phyloP scores from a whole-genome alignment of 2,329 filamentous ascomycete genomes.

The Boeremia exigua region DNA sequence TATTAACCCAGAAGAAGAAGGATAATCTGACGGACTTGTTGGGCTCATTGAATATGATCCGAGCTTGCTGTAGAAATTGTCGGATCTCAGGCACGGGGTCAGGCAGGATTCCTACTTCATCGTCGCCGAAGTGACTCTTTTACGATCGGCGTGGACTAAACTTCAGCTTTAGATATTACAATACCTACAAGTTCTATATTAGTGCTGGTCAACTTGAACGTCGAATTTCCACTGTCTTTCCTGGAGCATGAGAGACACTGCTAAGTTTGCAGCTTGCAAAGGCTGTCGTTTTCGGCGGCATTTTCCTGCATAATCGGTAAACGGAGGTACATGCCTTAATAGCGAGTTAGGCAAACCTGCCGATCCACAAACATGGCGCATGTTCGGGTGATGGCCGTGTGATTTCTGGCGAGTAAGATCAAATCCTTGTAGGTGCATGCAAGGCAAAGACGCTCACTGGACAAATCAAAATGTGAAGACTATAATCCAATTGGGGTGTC shows the following conservation, averaged over 20 bases:
- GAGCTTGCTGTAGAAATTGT: not conserved
- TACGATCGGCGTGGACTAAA: too few relatives aligned
- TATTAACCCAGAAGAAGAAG: not conserved
- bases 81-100: not conserved
- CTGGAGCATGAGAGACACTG: too few relatives aligned
- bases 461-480: not conserved
- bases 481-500: not conserved
- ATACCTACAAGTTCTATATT: too few relatives aligned
- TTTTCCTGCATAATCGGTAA: too few relatives aligned
- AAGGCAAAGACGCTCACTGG: not conserved
- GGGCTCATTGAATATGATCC: not conserved
- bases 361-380: not conserved
- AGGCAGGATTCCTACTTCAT: not conserved
- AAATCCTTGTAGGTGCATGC: not conserved
- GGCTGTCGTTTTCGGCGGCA: too few relatives aligned
- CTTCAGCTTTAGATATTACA: too few relatives aligned
- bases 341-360: not conserved
- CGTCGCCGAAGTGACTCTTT: not conserved
- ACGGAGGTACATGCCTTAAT: too few relatives aligned
- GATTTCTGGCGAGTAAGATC: not conserved
- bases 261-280: too few relatives aligned
- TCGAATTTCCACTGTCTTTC: too few relatives aligned
- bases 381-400: not conserved
- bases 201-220: too few relatives aligned
- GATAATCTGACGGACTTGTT: not conserved